These are phyloP conservation scores for Aureobasidium sp. DNA, from an alignment of 2,329 filamentous ascomycete genomes.

Conservation along the genomic window DNA sequence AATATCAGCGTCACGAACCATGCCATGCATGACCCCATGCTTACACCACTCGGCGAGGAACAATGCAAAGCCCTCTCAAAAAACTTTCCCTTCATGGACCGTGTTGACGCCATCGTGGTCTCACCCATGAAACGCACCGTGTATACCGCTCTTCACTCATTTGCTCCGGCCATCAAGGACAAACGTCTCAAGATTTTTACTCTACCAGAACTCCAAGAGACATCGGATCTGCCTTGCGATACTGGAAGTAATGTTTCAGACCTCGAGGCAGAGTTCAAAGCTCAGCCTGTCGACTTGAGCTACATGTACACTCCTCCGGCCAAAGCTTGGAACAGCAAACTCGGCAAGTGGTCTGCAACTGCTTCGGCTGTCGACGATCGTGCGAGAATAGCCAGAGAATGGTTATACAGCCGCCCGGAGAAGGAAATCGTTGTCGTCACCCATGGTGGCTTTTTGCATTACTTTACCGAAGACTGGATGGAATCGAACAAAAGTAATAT, in stretches of 20 bases:
- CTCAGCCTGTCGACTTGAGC: constrained; percentile 53
- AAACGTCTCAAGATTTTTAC: constrained; percentile 49
- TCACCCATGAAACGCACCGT: constrained; percentile 76
- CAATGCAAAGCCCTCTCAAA: constrained; percentile 60
- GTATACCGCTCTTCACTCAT: constrained; percentile 64
- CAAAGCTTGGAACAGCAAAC: constrained; percentile 65
- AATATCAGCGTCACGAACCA: constrained; percentile 67
- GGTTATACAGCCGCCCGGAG: constrained; percentile 44
- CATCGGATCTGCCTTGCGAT: constrained; percentile 66
- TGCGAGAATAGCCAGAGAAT: constrained; percentile 51
- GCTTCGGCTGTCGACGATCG: constrained; percentile 48
- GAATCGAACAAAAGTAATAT: constrained; percentile 36
- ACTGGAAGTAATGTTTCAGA: constrained; percentile 52
- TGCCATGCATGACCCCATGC: constrained; percentile 62
- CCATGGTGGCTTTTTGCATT: constrained; percentile 78
- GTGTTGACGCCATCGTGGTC: constrained; percentile 62
- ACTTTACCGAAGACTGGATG: constrained; percentile 72
- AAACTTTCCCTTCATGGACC: constrained; percentile 55
- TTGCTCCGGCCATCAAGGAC: constrained; percentile 46
- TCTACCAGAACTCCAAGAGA: constrained; percentile 71
- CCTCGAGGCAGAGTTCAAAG: constrained; percentile 53
- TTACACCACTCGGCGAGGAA: constrained; percentile 65
- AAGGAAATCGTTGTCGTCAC: constrained; percentile 70
- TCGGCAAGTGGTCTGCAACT: constrained; percentile 37
- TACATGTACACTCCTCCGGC: constrained; percentile 38